Evolutionary conservation across 176 grass and related monocot genomes (phyloP).

Genomic region (Oryza meyeriana): DNA sequence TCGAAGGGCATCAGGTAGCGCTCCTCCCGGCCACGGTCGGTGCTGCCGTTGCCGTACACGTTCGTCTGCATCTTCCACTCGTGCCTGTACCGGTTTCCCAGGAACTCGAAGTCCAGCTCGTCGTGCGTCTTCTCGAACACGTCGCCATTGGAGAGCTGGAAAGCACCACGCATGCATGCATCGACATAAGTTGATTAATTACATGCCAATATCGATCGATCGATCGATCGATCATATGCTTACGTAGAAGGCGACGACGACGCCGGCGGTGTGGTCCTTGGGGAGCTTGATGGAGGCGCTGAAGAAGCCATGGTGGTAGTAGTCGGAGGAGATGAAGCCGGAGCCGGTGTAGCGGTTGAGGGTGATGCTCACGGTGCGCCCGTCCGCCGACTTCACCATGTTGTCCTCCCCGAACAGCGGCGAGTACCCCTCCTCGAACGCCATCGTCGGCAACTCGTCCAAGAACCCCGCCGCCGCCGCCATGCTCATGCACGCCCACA

Average conservation of each 20-base stretch:
- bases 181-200: too few species aligned
- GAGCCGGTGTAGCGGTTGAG: conserved; percentile 62
- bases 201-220: not conserved
- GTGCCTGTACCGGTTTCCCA: conserved; percentile 62
- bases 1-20: conserved; percentile 77
- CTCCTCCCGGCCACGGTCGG: conserved; percentile 58
- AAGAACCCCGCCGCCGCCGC: conserved; percentile 1
- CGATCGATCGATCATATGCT: not conserved
- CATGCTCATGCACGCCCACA: not conserved
- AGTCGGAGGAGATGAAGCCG: conserved; percentile 68
- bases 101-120: conserved; percentile 82
- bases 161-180: too few species aligned
- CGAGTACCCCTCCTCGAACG: conserved; percentile 60
- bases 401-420: conserved; percentile 71
- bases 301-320: conserved; percentile 79
- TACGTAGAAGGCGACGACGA: conserved; percentile 88
- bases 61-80: conserved; percentile 85
- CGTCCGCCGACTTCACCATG: conserved; percentile 41
- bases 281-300: conserved; percentile 74
- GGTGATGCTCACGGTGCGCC: conserved; percentile 42
- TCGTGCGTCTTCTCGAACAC: conserved; percentile 70
- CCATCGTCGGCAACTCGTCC: conserved; percentile 9
- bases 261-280: conserved; percentile 64
- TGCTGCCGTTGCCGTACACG: conserved; percentile 91
- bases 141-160: conserved; percentile 79